These are phyloP conservation scores for Monosporozyma siamensis DNA, from an alignment of 805 yeast genomes.

Conservation along the genomic window DNA sequence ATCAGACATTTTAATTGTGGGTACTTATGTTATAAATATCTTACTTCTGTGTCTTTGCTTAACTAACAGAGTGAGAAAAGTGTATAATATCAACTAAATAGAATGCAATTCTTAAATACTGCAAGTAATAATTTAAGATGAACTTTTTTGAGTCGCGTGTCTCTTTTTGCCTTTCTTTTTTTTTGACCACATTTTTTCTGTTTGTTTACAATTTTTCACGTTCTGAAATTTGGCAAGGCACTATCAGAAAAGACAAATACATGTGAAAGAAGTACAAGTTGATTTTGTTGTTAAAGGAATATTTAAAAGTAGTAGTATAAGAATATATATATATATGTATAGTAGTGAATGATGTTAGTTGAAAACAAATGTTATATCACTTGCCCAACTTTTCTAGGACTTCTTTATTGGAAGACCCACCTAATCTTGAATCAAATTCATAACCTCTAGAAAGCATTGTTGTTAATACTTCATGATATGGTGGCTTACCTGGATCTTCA, in stretches of 20 bases:
- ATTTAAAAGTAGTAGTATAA: not conserved
- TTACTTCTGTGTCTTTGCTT: not conserved
- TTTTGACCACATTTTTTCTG: not conserved
- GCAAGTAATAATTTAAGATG: too few relatives aligned
- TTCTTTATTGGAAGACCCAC: slow-evolving; percentile 25
- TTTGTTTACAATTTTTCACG: not conserved
- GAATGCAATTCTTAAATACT: too few relatives aligned
- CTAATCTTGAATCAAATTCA: slow-evolving; percentile 31
- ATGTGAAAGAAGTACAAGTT: too few relatives aligned
- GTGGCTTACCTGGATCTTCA: slow-evolving; percentile 44
- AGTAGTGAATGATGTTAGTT: not conserved
- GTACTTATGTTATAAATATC: too few relatives aligned
- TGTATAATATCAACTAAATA: too few relatives aligned
- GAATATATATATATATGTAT: slow-evolving; percentile 1
- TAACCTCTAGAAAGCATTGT: slow-evolving; percentile 33
- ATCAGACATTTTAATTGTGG: not conserved
- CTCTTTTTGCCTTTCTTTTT: too few relatives aligned
- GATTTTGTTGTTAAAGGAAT: not conserved
- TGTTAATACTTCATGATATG: slow-evolving; percentile 29
- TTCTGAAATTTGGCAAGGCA: too few relatives aligned
- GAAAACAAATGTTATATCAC: slow-evolving; percentile 6
- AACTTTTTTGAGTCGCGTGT: too few relatives aligned
- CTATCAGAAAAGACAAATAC: too few relatives aligned
- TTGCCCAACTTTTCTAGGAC: slow-evolving; percentile 27
- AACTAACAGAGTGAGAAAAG: too few relatives aligned